Evolutionary conservation across 202 grass and related monocot genomes (phyloP), one percentile per base, ranked within the genome.

Genomic region (Zizania palustris): DNA sequence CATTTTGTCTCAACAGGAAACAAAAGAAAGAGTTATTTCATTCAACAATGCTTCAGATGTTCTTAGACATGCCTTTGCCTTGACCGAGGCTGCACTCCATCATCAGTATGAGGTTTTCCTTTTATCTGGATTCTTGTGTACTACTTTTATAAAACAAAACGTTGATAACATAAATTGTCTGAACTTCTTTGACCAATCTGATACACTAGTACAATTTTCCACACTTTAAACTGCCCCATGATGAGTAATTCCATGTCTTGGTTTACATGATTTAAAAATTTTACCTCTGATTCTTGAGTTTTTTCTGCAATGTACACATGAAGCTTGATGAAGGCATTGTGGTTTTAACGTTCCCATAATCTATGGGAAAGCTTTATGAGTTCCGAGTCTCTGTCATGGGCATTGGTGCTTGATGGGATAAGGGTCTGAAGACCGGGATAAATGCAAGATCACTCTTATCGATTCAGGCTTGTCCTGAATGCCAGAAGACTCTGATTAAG

Each of bases 61-160:
- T 67, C 81, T 93, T 60, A 55, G 44, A 80, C 66, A 89, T 80
- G 87, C 90, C 70, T 93, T 90, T 87, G 59, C 72, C 71, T 76
- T 84, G 73, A 93, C 90, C 33, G 87, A 93, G 79, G 77, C 77
- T 79, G 81, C 85, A 85, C 78, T 93, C 74, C 67, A 83, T 80
- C 87, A 93, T 88, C 80, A 90, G 74, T 93, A 85, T 64, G 90
- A 93, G 90, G 90, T 93, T 79, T 74, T 87, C 67, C 74, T 64
- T 62, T 79, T 87, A 77, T 75, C 80, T 66, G 60, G 20, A 73
- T 78, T 83, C 60, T 80, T 71, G 44, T 37, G 50, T 54, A n/a
- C 50, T 54, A 18, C 18, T 54, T 54, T 7, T 42, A 18, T 54
- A 11, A 11, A 11, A 45, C 9, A 11, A 3, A 48, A 60, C 9